Percentiles rank a stretch among this genome's conserved stretches.
Conservation (phyloP, 2,329 filamentous ascomycete genomes). For the Hymenoscyphus salicellus region DNA sequence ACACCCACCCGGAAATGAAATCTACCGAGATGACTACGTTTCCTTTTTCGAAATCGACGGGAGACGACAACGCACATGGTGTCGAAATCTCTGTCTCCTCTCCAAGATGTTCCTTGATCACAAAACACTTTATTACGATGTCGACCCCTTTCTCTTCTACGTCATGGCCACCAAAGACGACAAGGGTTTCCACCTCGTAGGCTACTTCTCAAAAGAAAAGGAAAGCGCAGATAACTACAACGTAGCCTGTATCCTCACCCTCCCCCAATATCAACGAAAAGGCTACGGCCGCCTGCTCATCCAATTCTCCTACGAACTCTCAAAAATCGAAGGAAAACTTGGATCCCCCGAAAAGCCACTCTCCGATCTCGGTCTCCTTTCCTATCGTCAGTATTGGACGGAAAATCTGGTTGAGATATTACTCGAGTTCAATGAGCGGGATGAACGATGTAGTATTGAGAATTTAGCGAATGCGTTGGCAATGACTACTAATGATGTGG, state of each 20-base stretch:
- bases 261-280: slow-evolving; percentile 94
- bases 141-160: slow-evolving; percentile 98
- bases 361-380: slow-evolving; percentile 86
- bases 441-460: slow-evolving; percentile 78
- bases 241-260: slow-evolving; percentile 92
- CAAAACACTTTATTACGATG: slow-evolving; percentile 98
- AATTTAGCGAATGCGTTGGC: slow-evolving; percentile 73
- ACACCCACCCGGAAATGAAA: slow-evolving; percentile 95
- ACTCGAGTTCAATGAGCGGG: slow-evolving; percentile 65
- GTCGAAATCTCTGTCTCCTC: slow-evolving; percentile 88
- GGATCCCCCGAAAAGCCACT: slow-evolving; percentile 96
- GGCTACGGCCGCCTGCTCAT: slow-evolving; percentile 92
- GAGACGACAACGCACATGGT: slow-evolving; percentile 90
- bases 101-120: slow-evolving; percentile 97
- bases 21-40: slow-evolving; percentile 90
- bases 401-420: slow-evolving; percentile 88
- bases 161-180: slow-evolving; percentile 91
- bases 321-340: slow-evolving; percentile 89
- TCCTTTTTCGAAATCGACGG: slow-evolving; percentile 98
- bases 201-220: slow-evolving; percentile 99
- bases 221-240: slow-evolving; percentile 97
- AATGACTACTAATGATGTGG: slow-evolving; percentile 97
- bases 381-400: slow-evolving; percentile 97
- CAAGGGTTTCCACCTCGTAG: slow-evolving; percentile 90
- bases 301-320: slow-evolving; percentile 95